Percentiles rank a stretch among this genome's conserved stretches.
Conservation (phyloP, 2,329 filamentous ascomycete genomes). For the Podosphaera xanthii region DNA sequence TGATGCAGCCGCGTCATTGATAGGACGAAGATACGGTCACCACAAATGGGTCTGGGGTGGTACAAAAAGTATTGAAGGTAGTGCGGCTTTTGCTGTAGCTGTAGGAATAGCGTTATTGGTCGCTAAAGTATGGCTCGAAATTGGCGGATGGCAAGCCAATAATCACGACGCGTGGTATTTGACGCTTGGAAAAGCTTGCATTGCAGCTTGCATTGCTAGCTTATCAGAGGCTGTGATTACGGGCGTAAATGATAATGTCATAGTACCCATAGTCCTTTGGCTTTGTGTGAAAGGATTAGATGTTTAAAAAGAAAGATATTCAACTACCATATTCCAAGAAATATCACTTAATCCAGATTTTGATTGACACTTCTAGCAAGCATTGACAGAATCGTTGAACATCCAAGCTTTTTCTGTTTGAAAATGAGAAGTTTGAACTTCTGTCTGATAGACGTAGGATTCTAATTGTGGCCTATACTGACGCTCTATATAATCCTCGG, state of each 20-base stretch:
- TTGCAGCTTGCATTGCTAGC: slow-evolving; percentile 63
- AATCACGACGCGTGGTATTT: slow-evolving; percentile 50
- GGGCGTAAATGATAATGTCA: slow-evolving; percentile 94
- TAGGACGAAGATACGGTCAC: slow-evolving; percentile 67
- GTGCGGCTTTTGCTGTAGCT: slow-evolving; percentile 55
- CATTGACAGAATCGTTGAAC: too few species aligned
- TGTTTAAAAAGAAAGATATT: slow-evolving; percentile 9
- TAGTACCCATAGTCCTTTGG: slow-evolving; percentile 87
- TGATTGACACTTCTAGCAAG: too few species aligned
- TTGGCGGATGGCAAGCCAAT: slow-evolving; percentile 60
- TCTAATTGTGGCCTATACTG: too few species aligned
- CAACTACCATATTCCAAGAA: too few species aligned
- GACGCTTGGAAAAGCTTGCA: slow-evolving; percentile 43
- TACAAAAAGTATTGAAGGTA: slow-evolving; percentile 84
- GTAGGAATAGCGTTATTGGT: slow-evolving; percentile 53
- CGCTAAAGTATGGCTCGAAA: slow-evolving; percentile 48
- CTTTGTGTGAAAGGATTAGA: slow-evolving; percentile 56
- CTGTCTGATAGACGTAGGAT: too few species aligned
- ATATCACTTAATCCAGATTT: too few species aligned
- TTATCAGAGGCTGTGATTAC: slow-evolving; percentile 88
- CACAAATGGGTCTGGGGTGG: slow-evolving; percentile 93
- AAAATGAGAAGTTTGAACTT: too few species aligned
- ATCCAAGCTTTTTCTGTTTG: too few species aligned
- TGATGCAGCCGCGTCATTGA: slow-evolving; percentile 75
- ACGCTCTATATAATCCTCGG: too few species aligned